Conservation (phyloP, 345 rosid species). For the Erodium maritimum region DNA sequence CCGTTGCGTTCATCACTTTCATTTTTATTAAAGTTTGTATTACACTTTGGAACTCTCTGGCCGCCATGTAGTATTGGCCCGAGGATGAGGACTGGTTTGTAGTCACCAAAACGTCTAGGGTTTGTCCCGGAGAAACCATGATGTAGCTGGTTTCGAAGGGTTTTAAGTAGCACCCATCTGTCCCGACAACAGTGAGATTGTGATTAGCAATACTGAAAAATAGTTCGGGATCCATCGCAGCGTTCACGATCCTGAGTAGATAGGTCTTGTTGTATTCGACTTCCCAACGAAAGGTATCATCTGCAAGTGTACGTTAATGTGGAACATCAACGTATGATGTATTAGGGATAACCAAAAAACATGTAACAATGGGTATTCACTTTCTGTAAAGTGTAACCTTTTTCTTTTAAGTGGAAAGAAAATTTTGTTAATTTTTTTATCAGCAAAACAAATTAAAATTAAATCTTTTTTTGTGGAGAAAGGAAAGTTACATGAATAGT, state of each 20-base stretch:
- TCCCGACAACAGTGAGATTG: slow-evolving; percentile 22
- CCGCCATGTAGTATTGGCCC: slow-evolving; percentile 23
- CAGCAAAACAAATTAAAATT: no score
- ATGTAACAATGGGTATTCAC: no score
- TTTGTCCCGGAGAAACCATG: slow-evolving; percentile 21
- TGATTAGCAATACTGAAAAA: slow-evolving; percentile 23
- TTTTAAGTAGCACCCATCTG: slow-evolving; percentile 22
- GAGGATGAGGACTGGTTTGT: slow-evolving; percentile 17
- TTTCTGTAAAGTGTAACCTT: no score
- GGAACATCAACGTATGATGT: no score
- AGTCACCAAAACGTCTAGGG: slow-evolving; percentile 21
- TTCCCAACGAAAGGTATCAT: slow-evolving; percentile 1
- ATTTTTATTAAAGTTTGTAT: slow-evolving; percentile 2
- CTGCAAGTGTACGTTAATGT: no score
- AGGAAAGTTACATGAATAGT: no score
- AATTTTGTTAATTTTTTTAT: no score
- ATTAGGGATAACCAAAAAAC: no score
- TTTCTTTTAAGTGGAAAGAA: no score
- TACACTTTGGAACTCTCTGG: slow-evolving; percentile 9
- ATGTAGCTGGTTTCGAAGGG: slow-evolving; percentile 12
- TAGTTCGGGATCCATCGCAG: slow-evolving; percentile 14
- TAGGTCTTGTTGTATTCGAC: slow-evolving; percentile 22
- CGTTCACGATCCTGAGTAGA: no score
- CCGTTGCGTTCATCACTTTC: slow-evolving; percentile 27
- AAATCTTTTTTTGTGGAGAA: no score